Conservation (phyloP, 2,329 filamentous ascomycete species). For the Penicillium concentricum region DNA sequence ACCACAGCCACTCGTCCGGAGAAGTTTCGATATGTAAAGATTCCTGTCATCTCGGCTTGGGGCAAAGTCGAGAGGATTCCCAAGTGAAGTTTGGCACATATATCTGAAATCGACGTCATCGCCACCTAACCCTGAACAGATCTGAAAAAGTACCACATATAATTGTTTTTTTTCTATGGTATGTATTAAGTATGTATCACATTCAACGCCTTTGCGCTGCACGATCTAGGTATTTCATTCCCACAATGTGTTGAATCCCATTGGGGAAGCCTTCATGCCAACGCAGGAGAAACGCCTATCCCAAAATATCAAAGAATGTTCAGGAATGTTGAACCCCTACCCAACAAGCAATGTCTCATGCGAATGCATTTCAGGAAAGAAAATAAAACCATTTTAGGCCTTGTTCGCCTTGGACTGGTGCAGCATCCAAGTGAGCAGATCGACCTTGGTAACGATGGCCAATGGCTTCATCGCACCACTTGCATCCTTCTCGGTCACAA, state of each 20-base stretch:
- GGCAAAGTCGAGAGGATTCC: neutral
- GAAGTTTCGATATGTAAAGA: slow-evolving; percentile 31
- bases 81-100: neutral
- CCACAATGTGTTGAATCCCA: slow-evolving; percentile 20
- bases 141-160: neutral
- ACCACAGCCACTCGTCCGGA: slow-evolving; percentile 31
- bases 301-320: slow-evolving; percentile 7
- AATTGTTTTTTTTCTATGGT: neutral
- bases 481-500: slow-evolving; percentile 77
- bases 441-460: slow-evolving; percentile 94
- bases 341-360: slow-evolving; percentile 4
- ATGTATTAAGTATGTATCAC: slow-evolving; percentile 7
- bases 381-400: slow-evolving; percentile 8
- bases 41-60: slow-evolving; percentile 22
- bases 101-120: neutral
- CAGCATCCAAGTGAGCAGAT: slow-evolving; percentile 88
- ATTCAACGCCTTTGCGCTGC: slow-evolving; percentile 8
- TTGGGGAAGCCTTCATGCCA: slow-evolving; percentile 9
- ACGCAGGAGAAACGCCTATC: slow-evolving; percentile 12
- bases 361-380: slow-evolving; percentile 13
- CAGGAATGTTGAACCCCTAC: slow-evolving; percentile 22
- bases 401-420: slow-evolving; percentile 51
- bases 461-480: slow-evolving; percentile 69
- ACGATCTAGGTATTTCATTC: slow-evolving; percentile 9
- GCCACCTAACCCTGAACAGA: neutral